These are phyloP conservation scores for Saprolegnia diclina DNA, from an alignment of 352 stramenopile species.

Conservation along the genomic window DNA sequence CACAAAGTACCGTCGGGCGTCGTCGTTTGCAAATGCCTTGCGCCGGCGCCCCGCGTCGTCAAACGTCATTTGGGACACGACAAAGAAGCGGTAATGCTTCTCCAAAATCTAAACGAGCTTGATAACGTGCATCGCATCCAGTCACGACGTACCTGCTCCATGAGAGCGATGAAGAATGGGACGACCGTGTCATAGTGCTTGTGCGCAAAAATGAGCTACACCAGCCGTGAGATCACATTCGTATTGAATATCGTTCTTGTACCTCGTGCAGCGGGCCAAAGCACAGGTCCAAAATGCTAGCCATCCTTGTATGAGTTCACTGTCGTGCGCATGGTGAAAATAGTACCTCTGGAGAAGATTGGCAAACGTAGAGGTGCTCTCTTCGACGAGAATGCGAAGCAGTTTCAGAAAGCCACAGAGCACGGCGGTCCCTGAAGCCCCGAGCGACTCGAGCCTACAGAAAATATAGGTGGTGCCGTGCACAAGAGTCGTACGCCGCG, in stretches of 20 bases:
- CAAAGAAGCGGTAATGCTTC: conserved; percentile 80
- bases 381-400: conserved; percentile 68
- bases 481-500: conserved; percentile 41
- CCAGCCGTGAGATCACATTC: neutral
- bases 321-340: neutral
- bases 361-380: conserved; percentile 62
- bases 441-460: conserved; percentile 50
- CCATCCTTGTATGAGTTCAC: neutral
- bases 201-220: conserved; percentile 63
- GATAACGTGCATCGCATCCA: neutral
- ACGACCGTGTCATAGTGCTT: conserved; percentile 63
- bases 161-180: conserved; percentile 58
- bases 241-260: neutral
- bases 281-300: conserved; percentile 65
- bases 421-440: conserved; percentile 57
- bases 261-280: conserved; percentile 77
- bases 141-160: conserved; percentile 40
- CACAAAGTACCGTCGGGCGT: conserved; percentile 63
- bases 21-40: conserved; percentile 54
- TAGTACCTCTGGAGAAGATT: conserved; percentile 52
- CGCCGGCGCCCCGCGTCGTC: conserved; percentile 34
- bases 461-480: neutral
- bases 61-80: conserved; percentile 33
- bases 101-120: conserved; percentile 37
- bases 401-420: conserved; percentile 75